phyloP scores from a whole-genome alignment of 2,329 filamentous ascomycete species.

The Pseudogymnoascus sp. region DNA sequence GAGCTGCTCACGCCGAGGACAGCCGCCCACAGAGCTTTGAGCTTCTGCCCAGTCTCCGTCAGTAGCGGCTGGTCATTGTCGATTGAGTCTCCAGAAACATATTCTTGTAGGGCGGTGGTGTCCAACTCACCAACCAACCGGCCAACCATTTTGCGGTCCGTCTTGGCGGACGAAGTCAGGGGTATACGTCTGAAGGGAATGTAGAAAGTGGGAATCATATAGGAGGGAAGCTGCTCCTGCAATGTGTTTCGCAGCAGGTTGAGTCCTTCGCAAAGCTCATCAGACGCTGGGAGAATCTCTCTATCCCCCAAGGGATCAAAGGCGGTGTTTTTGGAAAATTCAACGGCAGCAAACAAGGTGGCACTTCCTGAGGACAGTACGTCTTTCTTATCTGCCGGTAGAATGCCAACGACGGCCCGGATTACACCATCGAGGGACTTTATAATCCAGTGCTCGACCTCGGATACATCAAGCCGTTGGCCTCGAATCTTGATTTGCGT shows the following conservation, averaged over 20 bases:
- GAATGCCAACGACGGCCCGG: neutral
- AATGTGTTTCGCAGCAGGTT: neutral
- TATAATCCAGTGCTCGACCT: conserved; percentile 38
- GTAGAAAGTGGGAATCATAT: conserved; percentile 32
- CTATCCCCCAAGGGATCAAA: neutral
- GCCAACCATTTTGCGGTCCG: conserved; percentile 24
- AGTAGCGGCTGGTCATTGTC: neutral
- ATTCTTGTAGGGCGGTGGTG: neutral
- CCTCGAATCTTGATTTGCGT: conserved; percentile 58
- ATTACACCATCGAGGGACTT: neutral
- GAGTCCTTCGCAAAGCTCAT: neutral
- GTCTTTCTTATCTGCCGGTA: neutral
- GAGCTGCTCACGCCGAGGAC: neutral
- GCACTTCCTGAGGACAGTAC: neutral
- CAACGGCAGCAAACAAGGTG: neutral
- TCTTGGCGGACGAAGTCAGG: conserved; percentile 24
- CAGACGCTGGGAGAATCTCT: neutral
- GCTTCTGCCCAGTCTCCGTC: neutral
- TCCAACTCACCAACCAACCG: neutral
- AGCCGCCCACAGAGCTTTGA: neutral
- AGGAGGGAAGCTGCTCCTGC: conserved; percentile 12
- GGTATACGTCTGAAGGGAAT: conserved; percentile 26
- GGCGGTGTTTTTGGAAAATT: neutral
- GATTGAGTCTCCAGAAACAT: neutral
- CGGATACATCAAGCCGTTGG: conserved; percentile 55